Conservation (phyloP, 2,329 filamentous ascomycete genomes). For the Botrytis hyacinthi region DNA sequence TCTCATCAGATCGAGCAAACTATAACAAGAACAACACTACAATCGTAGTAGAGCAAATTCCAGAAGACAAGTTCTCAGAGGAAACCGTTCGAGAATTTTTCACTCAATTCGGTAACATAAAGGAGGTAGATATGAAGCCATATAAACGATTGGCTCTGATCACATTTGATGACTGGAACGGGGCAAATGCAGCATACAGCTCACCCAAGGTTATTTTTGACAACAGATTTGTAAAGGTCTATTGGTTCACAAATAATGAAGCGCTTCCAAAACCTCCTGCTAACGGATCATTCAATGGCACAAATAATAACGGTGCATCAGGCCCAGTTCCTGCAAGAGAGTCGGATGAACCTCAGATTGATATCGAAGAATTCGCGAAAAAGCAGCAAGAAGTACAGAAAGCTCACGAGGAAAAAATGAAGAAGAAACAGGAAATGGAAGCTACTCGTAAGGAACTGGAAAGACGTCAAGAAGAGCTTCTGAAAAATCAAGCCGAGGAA, state of each 20-base stretch:
- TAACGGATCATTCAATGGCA: slow-evolving; percentile 37
- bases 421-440: slow-evolving; percentile 62
- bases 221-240: slow-evolving; percentile 82
- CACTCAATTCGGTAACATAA: slow-evolving; percentile 65
- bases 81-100: slow-evolving; percentile 67
- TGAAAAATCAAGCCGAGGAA: slow-evolving; percentile 64
- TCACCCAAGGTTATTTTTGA: slow-evolving; percentile 81
- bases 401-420: slow-evolving; percentile 62
- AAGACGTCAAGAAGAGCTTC: slow-evolving; percentile 58
- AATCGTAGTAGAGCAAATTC: slow-evolving; percentile 76
- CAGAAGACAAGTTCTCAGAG: slow-evolving; percentile 66
- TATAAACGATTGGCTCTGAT: slow-evolving; percentile 68
- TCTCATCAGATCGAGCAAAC: slow-evolving; percentile 63
- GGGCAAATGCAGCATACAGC: slow-evolving; percentile 68
- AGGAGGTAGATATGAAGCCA: slow-evolving; percentile 62
- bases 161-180: slow-evolving; percentile 63
- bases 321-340: slow-evolving; percentile 27
- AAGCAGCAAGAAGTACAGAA: slow-evolving; percentile 73
- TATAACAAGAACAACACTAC: slow-evolving; percentile 62
- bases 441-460: slow-evolving; percentile 63
- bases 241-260: slow-evolving; percentile 64
- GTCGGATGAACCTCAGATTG: slow-evolving; percentile 51
- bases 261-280: slow-evolving; percentile 35
- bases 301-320: slow-evolving; percentile 33
- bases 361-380: slow-evolving; percentile 66